Conservation (phyloP, 2,329 filamentous ascomycete species). For the Metarhizium robertsii region DNA sequence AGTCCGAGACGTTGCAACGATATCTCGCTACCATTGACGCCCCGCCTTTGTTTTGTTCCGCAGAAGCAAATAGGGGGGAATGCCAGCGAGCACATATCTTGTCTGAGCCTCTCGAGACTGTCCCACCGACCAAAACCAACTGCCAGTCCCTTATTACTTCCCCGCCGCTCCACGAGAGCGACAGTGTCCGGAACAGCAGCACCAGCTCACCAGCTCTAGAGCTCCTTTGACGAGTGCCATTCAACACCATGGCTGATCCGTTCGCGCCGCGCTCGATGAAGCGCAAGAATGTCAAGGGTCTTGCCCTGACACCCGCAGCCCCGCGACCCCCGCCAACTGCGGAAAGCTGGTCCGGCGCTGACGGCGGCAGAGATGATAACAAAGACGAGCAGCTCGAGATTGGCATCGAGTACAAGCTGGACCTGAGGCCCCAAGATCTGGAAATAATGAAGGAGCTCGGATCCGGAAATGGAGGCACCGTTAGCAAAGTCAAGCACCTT, state of each 20-base stretch:
- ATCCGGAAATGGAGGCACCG: conserved; percentile 92
- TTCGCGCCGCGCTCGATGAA: conserved; percentile 78
- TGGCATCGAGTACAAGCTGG: conserved; percentile 91
- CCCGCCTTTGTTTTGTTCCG: no score
- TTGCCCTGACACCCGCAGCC: conserved; percentile 72
- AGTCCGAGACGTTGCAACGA: no score
- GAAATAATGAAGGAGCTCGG: conserved; percentile 91
- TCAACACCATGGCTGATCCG: conserved; percentile 46
- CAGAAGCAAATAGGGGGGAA: not conserved
- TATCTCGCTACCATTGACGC: no score
- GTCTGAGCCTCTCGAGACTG: not conserved
- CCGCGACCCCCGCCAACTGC: conserved; percentile 65
- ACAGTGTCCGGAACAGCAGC: not conserved
- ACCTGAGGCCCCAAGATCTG: conserved; percentile 84
- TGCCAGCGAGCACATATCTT: not conserved
- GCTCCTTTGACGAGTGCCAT: not conserved
- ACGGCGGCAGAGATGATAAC: conserved; percentile 49
- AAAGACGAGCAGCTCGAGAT: conserved; percentile 70
- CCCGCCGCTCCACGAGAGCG: not conserved
- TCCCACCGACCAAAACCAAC: not conserved
- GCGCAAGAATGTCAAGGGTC: conserved; percentile 97
- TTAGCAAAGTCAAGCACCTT: conserved; percentile 94
- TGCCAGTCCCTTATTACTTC: not conserved
- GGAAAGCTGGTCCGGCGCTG: conserved; percentile 55
- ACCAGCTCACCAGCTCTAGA: not conserved